Base-by-base conservation (phyloP, 257 asterid species). In the Ajuga chamaepitys region DNA sequence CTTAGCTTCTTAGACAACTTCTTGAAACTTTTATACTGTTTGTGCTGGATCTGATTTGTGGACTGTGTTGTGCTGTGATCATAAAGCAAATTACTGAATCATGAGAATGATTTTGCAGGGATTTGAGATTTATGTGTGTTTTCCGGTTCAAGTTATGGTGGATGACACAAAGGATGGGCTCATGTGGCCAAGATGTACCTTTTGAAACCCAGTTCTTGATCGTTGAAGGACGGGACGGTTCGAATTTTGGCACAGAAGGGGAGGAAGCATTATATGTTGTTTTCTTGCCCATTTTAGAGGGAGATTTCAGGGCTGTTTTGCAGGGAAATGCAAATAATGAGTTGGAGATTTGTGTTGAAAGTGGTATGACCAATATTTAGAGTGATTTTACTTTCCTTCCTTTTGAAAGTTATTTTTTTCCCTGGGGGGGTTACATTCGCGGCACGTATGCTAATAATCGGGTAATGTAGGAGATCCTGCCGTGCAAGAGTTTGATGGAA, bases 81-180 rank as follows among this genome's bases (percentile, higher is more conserved):
- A 41, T 18, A 35, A 55, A 54, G 40, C 26, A 5, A 28, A 21
- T 57, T 26, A 45, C 34, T 78, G 60, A 46, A 48, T 34, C 21
- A 3, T 18, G 63, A 30, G 16, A 3, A 28, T 46, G 10, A 7
- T 44, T 58, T 63, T 66, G n/a, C 86, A 92, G 98, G 88, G 91
- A 83, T 24, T 74, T 82, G 80, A 81, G 97, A 53, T 92, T 89
- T 71, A 86, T 89, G 97, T 87, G 97, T 73, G 90, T 79, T 58
- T 89, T 87, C 60, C 97, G 98, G 45, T 92, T 89, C 86, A 92
- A 92, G 79, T 46, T 92, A 70, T 92, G 98, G 98, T 92, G 98
- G 98, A 92, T 92, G 98, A 86, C 97, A 3, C 98, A 92, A 75
- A 83, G 97, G 66, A 92, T 92, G 91, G 98, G 98, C 0, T 66